Evolutionary conservation across 2,329 filamentous ascomycete species (phyloP), one percentile per base, ranked within the genome.

Genomic region (Huntiella moniliformis): DNA sequence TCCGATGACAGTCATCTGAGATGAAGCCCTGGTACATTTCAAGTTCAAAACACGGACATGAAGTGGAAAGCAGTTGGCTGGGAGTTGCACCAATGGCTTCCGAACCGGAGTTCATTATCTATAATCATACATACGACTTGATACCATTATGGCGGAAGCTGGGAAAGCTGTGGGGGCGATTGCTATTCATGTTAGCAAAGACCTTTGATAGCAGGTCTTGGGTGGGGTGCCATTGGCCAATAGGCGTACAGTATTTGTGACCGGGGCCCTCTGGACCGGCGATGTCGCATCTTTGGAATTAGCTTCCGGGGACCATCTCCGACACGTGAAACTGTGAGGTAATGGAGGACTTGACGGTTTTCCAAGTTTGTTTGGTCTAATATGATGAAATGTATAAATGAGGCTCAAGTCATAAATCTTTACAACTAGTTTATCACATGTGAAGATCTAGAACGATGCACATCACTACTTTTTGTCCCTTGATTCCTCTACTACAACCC

Each of bases 61-160:
- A 28, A 28, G 22, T 28, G 22, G 22, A 28, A 28, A 28, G 22
- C 7, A 28, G 22, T 28, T 8, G 22, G 22, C 22, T 28, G 22
- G 22, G 22, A 28, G 22, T 18, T 12, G n/a, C 17, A 37, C 31
- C 17, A 28, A 36, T n/a, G 15, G 32, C 35, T 47, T 47, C 45
- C 45, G 45, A 47, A 47, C 36, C 45, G 39, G 45, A 47, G 38
- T 32, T 39, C n/a, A 34, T 40, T 17, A 35, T 34, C 32, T 40
- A 17, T 4, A 22, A 22, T 32, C 8, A 11, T 6, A 42, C 11
- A 28, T 28, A 8, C 22, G 22, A 28, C 22, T 28, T 28, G 22
- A 28, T 28, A 28, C 22, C 22, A 28, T 28, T 28, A 28, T 28
- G 10, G 22, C 22, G 22, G 22, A 28, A 12, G 10, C 39, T 15